Evolutionary conservation across 805 yeast species (phyloP).

Genomic region (Lipomyces kockii): DNA sequence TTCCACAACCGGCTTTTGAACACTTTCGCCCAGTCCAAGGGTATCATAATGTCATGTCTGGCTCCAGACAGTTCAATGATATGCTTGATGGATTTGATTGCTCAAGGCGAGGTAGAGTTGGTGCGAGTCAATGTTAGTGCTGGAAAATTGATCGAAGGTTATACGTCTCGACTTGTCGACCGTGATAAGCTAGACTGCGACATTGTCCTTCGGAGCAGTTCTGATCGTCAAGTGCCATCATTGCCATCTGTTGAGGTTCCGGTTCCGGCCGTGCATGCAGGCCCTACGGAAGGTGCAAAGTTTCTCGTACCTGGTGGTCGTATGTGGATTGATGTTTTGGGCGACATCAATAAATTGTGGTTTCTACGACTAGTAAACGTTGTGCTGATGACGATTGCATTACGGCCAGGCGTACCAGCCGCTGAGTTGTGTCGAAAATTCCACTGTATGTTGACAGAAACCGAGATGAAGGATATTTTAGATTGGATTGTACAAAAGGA

Average conservation of each 20-base stretch:
- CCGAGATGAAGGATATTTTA: slow-evolving; percentile 41
- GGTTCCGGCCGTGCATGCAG: slow-evolving; percentile 13
- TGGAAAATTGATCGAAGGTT: slow-evolving; percentile 56
- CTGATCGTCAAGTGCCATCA: slow-evolving; percentile 20
- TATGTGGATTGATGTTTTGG: slow-evolving; percentile 72
- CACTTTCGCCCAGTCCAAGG: slow-evolving; percentile 55
- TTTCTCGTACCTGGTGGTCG: slow-evolving; percentile 55
- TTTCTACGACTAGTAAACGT: slow-evolving; percentile 65
- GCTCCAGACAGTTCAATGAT: slow-evolving; percentile 67
- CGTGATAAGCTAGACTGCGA: slow-evolving; percentile 69
- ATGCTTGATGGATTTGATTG: slow-evolving; percentile 60
- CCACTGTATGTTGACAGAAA: slow-evolving; percentile 36
- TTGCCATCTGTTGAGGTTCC: slow-evolving; percentile 7
- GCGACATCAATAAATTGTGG: slow-evolving; percentile 59
- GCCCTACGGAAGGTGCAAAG: slow-evolving; percentile 20
- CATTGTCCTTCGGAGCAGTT: slow-evolving; percentile 50
- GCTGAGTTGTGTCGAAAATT: slow-evolving; percentile 39
- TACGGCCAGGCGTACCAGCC: slow-evolving; percentile 59
- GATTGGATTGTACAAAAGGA: slow-evolving; percentile 39
- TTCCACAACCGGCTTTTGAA: slow-evolving; percentile 54
- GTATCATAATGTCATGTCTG: slow-evolving; percentile 58
- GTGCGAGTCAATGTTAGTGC: slow-evolving; percentile 60
- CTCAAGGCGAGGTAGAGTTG: slow-evolving; percentile 50
- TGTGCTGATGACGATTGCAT: slow-evolving; percentile 52
- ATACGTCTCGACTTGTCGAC: slow-evolving; percentile 77